Conservation (phyloP, 306 rosid genomes). For the Corylus americana region DNA sequence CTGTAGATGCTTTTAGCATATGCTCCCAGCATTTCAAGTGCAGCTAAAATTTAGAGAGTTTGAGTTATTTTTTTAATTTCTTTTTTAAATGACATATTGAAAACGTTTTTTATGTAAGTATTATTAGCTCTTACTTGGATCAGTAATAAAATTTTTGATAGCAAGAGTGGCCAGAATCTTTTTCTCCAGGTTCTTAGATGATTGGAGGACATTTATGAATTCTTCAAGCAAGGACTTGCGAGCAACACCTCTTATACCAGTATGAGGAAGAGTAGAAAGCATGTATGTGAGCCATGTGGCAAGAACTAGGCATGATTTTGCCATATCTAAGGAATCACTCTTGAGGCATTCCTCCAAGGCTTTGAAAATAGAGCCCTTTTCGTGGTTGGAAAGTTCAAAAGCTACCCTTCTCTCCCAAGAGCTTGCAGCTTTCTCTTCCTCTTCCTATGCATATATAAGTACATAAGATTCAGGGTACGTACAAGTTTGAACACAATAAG, state of each 20-base stretch:
- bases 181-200: constrained; percentile 78
- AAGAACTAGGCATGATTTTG: constrained; percentile 74
- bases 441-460: constrained; percentile 49
- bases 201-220: constrained; percentile 65
- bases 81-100: neutral
- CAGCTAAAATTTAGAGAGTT: constrained; percentile 46
- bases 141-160: constrained; percentile 61
- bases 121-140: constrained; percentile 48
- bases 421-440: constrained; percentile 67
- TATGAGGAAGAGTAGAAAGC: constrained; percentile 84
- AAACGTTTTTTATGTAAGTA: neutral
- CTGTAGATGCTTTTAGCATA: constrained; percentile 74
- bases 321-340: constrained; percentile 68
- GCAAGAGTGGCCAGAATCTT: constrained; percentile 77
- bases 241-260: constrained; percentile 67
- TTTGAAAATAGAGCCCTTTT: constrained; percentile 80
- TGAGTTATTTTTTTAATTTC: constrained; percentile 9
- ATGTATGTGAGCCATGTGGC: constrained; percentile 89
- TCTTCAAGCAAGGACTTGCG: constrained; percentile 70
- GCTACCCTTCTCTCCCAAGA: constrained; percentile 85
- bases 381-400: constrained; percentile 79
- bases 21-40: constrained; percentile 66
- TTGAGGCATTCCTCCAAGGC: constrained; percentile 78
- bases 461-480: constrained; percentile 12
- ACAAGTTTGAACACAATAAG: constrained; percentile 14